These are phyloP conservation scores for Fusarium nygamai DNA, from an alignment of 2,329 filamentous ascomycete species.

Conservation along the genomic window DNA sequence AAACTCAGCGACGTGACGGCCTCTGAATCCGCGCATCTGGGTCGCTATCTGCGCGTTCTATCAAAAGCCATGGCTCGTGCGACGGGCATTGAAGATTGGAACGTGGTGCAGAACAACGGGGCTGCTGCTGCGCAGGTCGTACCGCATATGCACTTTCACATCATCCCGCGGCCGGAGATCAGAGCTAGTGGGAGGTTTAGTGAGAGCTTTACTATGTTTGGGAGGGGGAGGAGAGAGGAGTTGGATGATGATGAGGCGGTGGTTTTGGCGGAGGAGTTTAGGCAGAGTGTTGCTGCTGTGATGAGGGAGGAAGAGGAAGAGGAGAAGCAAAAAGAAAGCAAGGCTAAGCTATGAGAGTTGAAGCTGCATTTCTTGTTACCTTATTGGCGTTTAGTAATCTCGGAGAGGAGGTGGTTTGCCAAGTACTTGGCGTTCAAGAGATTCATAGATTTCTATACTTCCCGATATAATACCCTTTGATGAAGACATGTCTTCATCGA, in stretches of 20 bases:
- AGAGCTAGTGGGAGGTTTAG: slow-evolving; percentile 62
- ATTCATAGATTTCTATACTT: not conserved
- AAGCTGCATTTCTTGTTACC: slow-evolving; percentile 2
- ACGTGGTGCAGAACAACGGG: slow-evolving; percentile 96
- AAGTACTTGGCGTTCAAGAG: not conserved
- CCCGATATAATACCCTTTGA: slow-evolving; percentile 18
- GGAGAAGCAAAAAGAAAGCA: slow-evolving; percentile 30
- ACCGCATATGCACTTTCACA: slow-evolving; percentile 92
- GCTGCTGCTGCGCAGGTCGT: slow-evolving; percentile 91
- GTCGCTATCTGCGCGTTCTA: slow-evolving; percentile 74
- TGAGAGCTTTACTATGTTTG: slow-evolving; percentile 85
- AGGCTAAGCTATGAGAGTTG: slow-evolving; percentile 51
- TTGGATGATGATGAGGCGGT: slow-evolving; percentile 79
- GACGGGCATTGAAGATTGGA: slow-evolving; percentile 85
- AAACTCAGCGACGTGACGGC: slow-evolving; percentile 78
- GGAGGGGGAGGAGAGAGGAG: slow-evolving; percentile 75
- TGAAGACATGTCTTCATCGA: not conserved
- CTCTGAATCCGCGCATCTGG: slow-evolving; percentile 72
- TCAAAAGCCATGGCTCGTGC: slow-evolving; percentile 75
- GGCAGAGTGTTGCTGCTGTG: slow-evolving; percentile 60
- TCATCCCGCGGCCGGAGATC: slow-evolving; percentile 84
- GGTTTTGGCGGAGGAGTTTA: slow-evolving; percentile 65
- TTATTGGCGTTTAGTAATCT: slow-evolving; percentile 4
- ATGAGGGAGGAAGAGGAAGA: slow-evolving; percentile 51
- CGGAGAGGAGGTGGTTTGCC: not conserved